A percentile compares a stretch with the other conserved stretches of the same genome.
phyloP scores from a whole-genome alignment of 768 basidiomycete species.

The Punctularia strigosozonata region DNA sequence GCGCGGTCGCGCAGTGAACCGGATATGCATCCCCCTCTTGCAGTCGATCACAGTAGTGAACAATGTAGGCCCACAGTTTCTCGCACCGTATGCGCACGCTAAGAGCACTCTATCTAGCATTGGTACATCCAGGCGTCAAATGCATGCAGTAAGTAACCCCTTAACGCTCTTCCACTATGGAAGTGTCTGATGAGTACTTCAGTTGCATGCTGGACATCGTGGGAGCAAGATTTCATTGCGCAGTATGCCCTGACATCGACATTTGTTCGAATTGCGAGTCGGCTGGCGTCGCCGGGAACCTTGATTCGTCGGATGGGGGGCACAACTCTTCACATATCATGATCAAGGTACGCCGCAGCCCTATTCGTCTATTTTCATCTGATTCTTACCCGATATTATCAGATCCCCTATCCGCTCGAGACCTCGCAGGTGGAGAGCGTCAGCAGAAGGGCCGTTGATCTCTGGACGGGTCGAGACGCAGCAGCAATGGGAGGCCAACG shows the following conservation, averaged over 20 bases:
- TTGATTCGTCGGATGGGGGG: constrained; percentile 66
- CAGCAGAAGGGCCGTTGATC: constrained; percentile 58
- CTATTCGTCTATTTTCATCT: constrained; percentile 4
- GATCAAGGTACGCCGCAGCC: constrained; percentile 58
- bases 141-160: constrained; percentile 65
- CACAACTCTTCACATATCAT: constrained; percentile 83
- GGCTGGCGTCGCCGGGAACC: constrained; percentile 73
- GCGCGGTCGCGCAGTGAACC: constrained; percentile 27
- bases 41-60: constrained; percentile 38
- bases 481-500: constrained; percentile 30
- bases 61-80: constrained; percentile 33
- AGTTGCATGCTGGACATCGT: constrained; percentile 87
- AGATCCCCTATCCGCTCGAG: constrained; percentile 84
- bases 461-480: constrained; percentile 72
- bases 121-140: constrained; percentile 71
- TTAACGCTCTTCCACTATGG: not conserved
- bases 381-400: not conserved
- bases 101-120: constrained; percentile 28
- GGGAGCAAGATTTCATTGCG: constrained; percentile 88
- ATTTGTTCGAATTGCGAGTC: constrained; percentile 85
- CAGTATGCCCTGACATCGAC: constrained; percentile 74
- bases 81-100: not conserved
- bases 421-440: constrained; percentile 63
- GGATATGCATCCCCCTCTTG: constrained; percentile 19
- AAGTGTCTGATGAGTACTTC: constrained; percentile 3